phyloP scores from a whole-genome alignment of 169 alveolate genomes.

The Cryptosporidium bovis region DNA sequence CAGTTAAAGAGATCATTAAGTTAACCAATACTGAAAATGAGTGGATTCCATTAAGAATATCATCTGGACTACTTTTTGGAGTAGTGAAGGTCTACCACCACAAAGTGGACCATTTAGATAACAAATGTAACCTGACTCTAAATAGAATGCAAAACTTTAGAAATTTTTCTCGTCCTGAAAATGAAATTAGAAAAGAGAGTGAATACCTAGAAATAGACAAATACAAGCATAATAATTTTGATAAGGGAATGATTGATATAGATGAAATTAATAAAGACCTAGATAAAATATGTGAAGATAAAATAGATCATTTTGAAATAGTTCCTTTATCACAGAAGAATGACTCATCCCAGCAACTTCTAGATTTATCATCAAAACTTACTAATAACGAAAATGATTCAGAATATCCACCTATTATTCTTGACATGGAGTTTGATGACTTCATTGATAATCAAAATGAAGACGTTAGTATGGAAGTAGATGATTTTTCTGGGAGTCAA shows the following conservation, averaged over 20 bases:
- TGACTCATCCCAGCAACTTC: background rate
- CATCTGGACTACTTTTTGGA: constrained; percentile 44
- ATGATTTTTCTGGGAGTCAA: constrained; percentile 17
- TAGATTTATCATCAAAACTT: background rate
- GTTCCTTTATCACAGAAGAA: constrained; percentile 37
- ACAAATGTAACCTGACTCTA: constrained; percentile 18
- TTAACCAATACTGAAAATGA: constrained; percentile 17
- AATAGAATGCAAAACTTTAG: constrained; percentile 67
- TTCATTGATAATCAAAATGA: constrained; percentile 26
- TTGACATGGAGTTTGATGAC: constrained; percentile 71
- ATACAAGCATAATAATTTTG: background rate
- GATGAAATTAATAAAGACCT: constrained; percentile 53
- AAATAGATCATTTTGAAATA: constrained; percentile 22
- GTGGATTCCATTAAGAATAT: constrained; percentile 72
- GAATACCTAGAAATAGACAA: constrained; percentile 23
- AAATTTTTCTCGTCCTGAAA: background rate
- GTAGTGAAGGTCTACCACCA: constrained; percentile 45
- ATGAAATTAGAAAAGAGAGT: background rate
- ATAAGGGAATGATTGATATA: constrained; percentile 15
- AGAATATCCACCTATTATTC: background rate
- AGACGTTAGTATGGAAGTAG: constrained; percentile 22
- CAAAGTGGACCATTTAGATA: constrained; percentile 55
- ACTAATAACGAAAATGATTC: background rate
- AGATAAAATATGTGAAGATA: constrained; percentile 20
- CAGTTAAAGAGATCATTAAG: constrained; percentile 48